A percentile compares a stretch with the other conserved stretches of the same genome.
Conservation (phyloP, 352 stramenopile species). For the Phytopythium montanum region DNA sequence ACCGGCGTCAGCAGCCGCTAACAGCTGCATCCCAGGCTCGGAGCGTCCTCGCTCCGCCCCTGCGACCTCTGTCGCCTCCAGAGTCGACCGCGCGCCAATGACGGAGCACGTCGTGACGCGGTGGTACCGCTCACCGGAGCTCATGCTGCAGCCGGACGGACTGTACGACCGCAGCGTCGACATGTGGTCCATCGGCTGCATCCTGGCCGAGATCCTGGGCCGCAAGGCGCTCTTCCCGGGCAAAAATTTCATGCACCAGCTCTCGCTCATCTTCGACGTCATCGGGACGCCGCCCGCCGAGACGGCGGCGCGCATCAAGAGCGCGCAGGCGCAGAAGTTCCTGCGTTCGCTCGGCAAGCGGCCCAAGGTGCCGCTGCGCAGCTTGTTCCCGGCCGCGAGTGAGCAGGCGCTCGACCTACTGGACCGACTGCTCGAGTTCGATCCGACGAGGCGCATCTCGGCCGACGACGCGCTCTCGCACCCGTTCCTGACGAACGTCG, state of each 20-base stretch:
- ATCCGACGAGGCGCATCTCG: constrained; percentile 47
- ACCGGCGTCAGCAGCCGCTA: neutral
- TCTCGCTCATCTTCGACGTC: constrained; percentile 76
- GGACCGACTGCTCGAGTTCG: constrained; percentile 61
- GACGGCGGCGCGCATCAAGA: constrained; percentile 54
- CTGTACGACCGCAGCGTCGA: constrained; percentile 87
- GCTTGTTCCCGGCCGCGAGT: constrained; percentile 49
- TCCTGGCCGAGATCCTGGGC: constrained; percentile 76
- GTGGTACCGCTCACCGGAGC: constrained; percentile 89
- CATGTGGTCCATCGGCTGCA: constrained; percentile 90
- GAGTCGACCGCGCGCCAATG: constrained; percentile 44
- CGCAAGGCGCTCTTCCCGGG: constrained; percentile 72
- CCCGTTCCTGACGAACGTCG: constrained; percentile 68
- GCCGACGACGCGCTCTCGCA: constrained; percentile 60
- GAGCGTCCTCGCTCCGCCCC: constrained; percentile 52
- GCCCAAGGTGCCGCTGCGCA: constrained; percentile 41
- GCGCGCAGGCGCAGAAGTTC: constrained; percentile 67
- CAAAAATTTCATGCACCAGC: constrained; percentile 81
- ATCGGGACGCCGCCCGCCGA: constrained; percentile 54
- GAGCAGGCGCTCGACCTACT: constrained; percentile 60
- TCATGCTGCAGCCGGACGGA: constrained; percentile 89
- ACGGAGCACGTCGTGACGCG: constrained; percentile 86
- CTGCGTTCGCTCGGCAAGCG: constrained; percentile 62
- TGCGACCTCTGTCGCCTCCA: constrained; percentile 16
- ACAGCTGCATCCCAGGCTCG: neutral